These are phyloP conservation scores for Sporothrix curviconia DNA, from an alignment of 2,329 filamentous ascomycete genomes.

Conservation along the genomic window DNA sequence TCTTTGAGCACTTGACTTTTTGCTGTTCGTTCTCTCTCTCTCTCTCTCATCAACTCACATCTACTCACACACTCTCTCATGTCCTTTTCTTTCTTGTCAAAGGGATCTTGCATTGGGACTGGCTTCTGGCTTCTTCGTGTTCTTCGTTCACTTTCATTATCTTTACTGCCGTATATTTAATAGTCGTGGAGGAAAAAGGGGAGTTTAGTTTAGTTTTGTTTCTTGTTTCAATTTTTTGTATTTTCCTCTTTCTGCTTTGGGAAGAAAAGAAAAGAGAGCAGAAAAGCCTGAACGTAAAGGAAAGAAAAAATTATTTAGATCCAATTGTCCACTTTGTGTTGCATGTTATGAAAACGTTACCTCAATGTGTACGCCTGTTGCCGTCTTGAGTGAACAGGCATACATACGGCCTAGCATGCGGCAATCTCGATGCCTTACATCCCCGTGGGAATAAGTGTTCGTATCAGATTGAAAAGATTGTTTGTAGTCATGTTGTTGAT, in stretches of 20 bases:
- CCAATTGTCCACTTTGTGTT: not conserved
- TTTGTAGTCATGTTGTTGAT: not conserved
- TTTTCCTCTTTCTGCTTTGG: not conserved
- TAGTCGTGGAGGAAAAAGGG: conserved; percentile 8
- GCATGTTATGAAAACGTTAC: too few relatives aligned
- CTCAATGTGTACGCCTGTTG: too few relatives aligned
- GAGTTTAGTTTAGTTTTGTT: too few relatives aligned
- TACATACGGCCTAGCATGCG: too few relatives aligned
- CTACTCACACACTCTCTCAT: not conserved
- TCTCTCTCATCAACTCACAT: not conserved
- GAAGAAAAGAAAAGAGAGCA: not conserved
- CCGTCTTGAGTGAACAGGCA: too few relatives aligned
- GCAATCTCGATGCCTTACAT: not conserved
- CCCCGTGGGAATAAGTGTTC: not conserved
- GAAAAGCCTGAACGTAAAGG: not conserved
- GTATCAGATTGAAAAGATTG: not conserved
- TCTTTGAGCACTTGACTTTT: not conserved
- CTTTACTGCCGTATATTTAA: conserved; percentile 14
- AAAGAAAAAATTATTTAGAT: not conserved
- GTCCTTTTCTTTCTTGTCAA: not conserved
- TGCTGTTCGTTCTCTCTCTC: not conserved
- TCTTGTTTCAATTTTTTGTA: conserved; percentile 10
- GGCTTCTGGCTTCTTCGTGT: conserved; percentile 9
- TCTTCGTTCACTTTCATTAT: conserved; percentile 6
- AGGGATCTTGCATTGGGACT: conserved; percentile 20